These are phyloP conservation scores for Cokeromyces recurvatus DNA, from an alignment of 371 early-diverging fungal species.

Conservation along the genomic window DNA sequence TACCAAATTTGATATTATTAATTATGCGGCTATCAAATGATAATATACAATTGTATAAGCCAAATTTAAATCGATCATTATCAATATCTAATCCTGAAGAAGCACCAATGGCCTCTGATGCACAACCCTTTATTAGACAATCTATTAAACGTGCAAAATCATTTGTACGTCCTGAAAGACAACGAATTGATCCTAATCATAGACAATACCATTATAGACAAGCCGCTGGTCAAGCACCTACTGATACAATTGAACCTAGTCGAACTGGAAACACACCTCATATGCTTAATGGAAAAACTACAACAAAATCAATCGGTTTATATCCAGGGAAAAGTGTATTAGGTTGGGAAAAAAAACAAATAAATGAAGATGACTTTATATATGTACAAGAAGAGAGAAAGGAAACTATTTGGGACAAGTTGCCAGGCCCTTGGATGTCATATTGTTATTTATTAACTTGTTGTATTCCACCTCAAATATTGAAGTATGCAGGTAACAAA, in stretches of 20 bases:
- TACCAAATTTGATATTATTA: no score
- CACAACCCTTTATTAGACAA: slow-evolving; percentile 18
- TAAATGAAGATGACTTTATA: slow-evolving; percentile 10
- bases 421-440: slow-evolving; percentile 35
- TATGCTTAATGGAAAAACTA: slow-evolving; percentile 7
- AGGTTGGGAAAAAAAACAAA: slow-evolving; percentile 26
- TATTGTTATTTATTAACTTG: slow-evolving; percentile 49
- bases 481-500: slow-evolving; percentile 6
- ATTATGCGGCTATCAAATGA: slow-evolving; percentile 2
- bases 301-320: slow-evolving; percentile 14
- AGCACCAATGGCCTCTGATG: slow-evolving; percentile 13
- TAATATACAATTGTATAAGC: slow-evolving; percentile 13
- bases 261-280: slow-evolving; percentile 29
- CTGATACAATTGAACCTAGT: slow-evolving; percentile 30
- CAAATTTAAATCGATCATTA: slow-evolving; percentile 16
- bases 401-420: neutral
- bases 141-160: slow-evolving; percentile 52
- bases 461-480: slow-evolving; percentile 34
- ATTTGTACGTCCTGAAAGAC: slow-evolving; percentile 72
- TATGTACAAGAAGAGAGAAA: slow-evolving; percentile 1
- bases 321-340: slow-evolving; percentile 31
- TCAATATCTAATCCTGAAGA: slow-evolving; percentile 4
- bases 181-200: slow-evolving; percentile 49
- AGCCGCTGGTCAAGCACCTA: slow-evolving; percentile 23
- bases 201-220: slow-evolving; percentile 57